Percentiles rank a stretch among this genome's conserved stretches.
Evolutionary conservation across 2,329 filamentous ascomycete genomes (phyloP).

Genomic region (Fusarium pseudocircinatum): DNA sequence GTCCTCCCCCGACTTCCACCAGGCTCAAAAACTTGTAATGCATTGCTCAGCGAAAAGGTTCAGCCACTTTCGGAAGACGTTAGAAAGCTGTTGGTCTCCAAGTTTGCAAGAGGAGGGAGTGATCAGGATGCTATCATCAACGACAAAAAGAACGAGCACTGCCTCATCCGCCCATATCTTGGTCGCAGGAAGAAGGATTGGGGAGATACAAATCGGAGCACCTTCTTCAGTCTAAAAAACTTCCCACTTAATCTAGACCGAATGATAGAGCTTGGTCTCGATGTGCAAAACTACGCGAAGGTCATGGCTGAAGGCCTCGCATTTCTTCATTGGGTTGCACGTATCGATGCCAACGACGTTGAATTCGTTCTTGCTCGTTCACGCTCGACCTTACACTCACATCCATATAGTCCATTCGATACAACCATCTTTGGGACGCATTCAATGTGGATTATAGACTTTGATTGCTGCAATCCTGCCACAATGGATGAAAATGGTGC

Average conservation of each 20-base stretch:
- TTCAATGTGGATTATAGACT: slow-evolving; percentile 58
- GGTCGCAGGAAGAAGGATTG: slow-evolving; percentile 47
- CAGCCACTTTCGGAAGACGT: slow-evolving; percentile 21
- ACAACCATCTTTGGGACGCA: slow-evolving; percentile 44
- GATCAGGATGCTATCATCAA: background rate
- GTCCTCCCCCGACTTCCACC: slow-evolving; percentile 35
- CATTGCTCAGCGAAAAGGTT: slow-evolving; percentile 46
- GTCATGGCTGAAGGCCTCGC: slow-evolving; percentile 62
- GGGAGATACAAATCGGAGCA: background rate
- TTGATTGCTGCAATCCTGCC: slow-evolving; percentile 52
- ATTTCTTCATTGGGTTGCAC: slow-evolving; percentile 58
- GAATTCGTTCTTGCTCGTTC: slow-evolving; percentile 62
- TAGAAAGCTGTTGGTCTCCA: slow-evolving; percentile 30
- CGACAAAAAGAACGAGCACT: slow-evolving; percentile 54
- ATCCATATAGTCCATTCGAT: background rate
- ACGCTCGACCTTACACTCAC: background rate
- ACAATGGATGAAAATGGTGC: slow-evolving; percentile 53
- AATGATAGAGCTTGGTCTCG: slow-evolving; percentile 54
- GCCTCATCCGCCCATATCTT: slow-evolving; percentile 60
- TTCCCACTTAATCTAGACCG: slow-evolving; percentile 61
- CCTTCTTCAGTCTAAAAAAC: slow-evolving; percentile 57
- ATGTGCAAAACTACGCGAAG: slow-evolving; percentile 48
- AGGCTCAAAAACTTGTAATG: slow-evolving; percentile 37
- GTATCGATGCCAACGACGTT: slow-evolving; percentile 62
- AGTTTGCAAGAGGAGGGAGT: slow-evolving; percentile 24